Evolutionary conservation across 257 asterid genomes (phyloP), one percentile per base, ranked within the genome.

Genomic region (Penstemon eatonii): DNA sequence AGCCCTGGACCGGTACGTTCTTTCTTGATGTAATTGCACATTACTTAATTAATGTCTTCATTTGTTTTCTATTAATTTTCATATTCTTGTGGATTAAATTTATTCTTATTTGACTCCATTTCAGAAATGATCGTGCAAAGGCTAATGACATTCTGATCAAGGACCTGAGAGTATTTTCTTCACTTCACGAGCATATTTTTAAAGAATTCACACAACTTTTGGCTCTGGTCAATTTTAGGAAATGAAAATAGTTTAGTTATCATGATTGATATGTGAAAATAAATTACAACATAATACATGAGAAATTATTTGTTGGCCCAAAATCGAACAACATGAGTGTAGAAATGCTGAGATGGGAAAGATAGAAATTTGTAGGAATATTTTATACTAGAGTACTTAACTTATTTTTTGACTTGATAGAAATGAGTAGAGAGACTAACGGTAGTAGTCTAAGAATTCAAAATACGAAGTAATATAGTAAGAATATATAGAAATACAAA

Each of bases 201-300:
- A 86, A 86, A 77, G 91, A 86, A 82, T 83, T 86, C 33, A 81
- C 91, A 3, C 87, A 81, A 57, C 89, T 86, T 66, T 62, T 86
- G 74, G 76, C 89, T n/a, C 82, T 86, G 12, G 91, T 83, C 60
- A 81, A 86, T 63, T 83, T 86, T 56, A 73, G 91, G 91, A 83
- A 77, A 68, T 45, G 36, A 44, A 13, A 45, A 40, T 46, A 56
- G 6, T 18, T 56, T 5, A 3, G 19, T 9, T 7, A 9, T 41
- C 13, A 1, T 38, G 69, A 7, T 4, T 11, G 7, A 51, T 68
- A 42, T 50, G 51, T 44, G 33, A 25, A 25, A 25, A 25, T 25
- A 1, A 25, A 25, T 25, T 25, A 25, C 33, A 25, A 25, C 33
- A 25, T 25, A 25, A 25, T 25, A 25, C 2, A 25, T 25, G 33